Conservation (phyloP, 225 moss, liverwort and hornwort genomes). For the Thuidium tamariscinum region DNA sequence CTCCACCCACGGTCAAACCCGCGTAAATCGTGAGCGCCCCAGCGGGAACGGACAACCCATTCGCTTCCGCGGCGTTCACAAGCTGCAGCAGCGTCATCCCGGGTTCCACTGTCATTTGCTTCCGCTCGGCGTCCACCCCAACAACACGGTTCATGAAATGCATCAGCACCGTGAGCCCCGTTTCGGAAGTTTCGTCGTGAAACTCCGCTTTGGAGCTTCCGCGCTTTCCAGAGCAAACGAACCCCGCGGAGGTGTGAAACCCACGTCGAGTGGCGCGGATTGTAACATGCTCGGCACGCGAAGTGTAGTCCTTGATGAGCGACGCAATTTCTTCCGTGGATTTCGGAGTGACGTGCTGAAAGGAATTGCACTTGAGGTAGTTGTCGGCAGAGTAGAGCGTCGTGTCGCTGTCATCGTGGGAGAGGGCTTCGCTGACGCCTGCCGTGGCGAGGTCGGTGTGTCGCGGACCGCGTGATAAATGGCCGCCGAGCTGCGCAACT, state of each 20-base stretch:
- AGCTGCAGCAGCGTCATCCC: slow-evolving; percentile 53
- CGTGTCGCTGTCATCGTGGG: background rate
- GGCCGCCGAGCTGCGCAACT: background rate
- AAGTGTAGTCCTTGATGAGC: background rate
- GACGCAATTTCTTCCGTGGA: slow-evolving; percentile 3
- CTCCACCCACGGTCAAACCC: slow-evolving; percentile 40
- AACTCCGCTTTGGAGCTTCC: background rate
- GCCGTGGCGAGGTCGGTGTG: background rate
- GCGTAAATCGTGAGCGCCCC: slow-evolving; percentile 27
- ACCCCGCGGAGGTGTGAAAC: slow-evolving; percentile 17
- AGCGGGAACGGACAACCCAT: slow-evolving; percentile 20
- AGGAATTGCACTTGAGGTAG: slow-evolving; percentile 25
- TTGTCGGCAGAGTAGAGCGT: slow-evolving; percentile 5
- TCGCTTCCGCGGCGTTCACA: slow-evolving; percentile 17
- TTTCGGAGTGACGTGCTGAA: background rate
- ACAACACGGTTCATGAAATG: slow-evolving; percentile 37
- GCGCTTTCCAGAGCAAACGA: slow-evolving; percentile 17
- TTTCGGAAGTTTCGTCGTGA: background rate
- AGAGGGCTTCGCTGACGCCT: slow-evolving; percentile 7
- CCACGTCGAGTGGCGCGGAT: slow-evolving; percentile 27
- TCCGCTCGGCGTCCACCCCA: background rate
- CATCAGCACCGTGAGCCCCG: slow-evolving; percentile 25
- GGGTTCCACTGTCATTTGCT: slow-evolving; percentile 26
- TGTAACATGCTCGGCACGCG: background rate
- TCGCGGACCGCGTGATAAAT: background rate